Percentiles rank a stretch among this genome's conserved stretches.
Evolutionary conservation across 257 asterid species (phyloP).

Genomic region (Forsythia viridissima): DNA sequence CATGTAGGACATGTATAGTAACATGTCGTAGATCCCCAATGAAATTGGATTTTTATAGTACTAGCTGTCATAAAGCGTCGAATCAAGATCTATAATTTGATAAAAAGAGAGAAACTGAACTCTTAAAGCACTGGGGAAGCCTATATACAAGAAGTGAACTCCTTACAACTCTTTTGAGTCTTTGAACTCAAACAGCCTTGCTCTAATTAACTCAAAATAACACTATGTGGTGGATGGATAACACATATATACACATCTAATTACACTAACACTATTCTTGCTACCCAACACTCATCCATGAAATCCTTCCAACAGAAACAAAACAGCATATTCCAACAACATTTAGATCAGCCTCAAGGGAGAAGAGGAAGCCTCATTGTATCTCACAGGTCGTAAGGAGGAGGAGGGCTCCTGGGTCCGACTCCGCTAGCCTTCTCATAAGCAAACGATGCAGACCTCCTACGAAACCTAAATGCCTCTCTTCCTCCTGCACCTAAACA

Average conservation of each 20-base stretch:
- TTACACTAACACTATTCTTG: not conserved
- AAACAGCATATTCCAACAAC: not conserved
- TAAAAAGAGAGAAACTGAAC: not conserved
- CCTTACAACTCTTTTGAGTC: not conserved
- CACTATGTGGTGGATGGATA: not conserved
- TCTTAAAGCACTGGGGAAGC: not conserved
- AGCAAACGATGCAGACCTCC: slow-evolving; percentile 80
- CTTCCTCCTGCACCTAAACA: slow-evolving; percentile 58
- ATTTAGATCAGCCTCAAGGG: slow-evolving; percentile 17
- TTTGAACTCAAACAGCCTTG: not conserved
- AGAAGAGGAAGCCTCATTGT: slow-evolving; percentile 8
- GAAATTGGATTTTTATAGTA: too few relatives aligned
- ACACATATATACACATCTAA: not conserved
- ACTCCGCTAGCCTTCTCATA: slow-evolving; percentile 72
- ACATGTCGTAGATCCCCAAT: too few relatives aligned
- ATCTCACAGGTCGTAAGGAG: slow-evolving; percentile 89
- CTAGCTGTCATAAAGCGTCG: too few relatives aligned
- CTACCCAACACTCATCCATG: not conserved
- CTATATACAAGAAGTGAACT: not conserved
- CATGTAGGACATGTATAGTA: too few relatives aligned
- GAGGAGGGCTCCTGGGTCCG: slow-evolving; percentile 94
- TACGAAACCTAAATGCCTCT: slow-evolving; percentile 72
- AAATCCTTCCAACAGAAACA: not conserved
- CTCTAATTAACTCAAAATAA: not conserved
- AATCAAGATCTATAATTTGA: too few relatives aligned